Base-by-base conservation (phyloP, 495 filamentous ascomycete species). In the Penicillium silybi region DNA sequence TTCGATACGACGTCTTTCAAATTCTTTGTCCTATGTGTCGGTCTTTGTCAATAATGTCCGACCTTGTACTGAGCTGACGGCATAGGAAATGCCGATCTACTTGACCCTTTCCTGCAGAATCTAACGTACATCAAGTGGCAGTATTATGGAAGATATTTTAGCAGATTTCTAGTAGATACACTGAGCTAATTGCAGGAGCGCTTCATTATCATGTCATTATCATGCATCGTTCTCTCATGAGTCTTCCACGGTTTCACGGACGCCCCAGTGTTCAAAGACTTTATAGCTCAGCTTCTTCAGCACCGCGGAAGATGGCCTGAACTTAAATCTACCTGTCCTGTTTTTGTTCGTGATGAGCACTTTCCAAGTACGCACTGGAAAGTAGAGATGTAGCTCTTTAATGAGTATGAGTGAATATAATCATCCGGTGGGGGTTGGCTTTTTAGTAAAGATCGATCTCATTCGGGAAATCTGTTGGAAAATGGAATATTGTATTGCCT, bases 241-340 rank as follows among this genome's bases (percentile, higher is more conserved):
- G 42, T 44, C 42, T 44, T 44, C 19, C 20, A 18, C 42, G 42
- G 22, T 11, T 44, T 20, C 20, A 44, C 42, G 26, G 42, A 44
- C 17, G 20, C 42, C 42, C 3, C 25, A 44, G 22, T 44, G 18
- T 44, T 44, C 42, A 18, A 44, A 18, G 42, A 26, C 42, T 44
- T 44, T 18, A 44, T 44, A 44, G 20, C 42, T 3, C 42, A 44
- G 42, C 42, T 44, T 44, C 42, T 44, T 44, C 42, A 27, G 42
- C 42, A 44, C 42, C 26, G 13, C 42, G 22, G 42, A 44, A 44
- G 19, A 44, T 44, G 22, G 42, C 42, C 42, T 18, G 42, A 44
- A 44, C 42, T 8, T 44, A 27, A 26, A 26, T 7, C 25, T 26
- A 26, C 25, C 25, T 26, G 7, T 26, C 25, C 25, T 23, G 41